Base-by-base conservation (phyloP, 1,284 basidiomycete genomes). In the Ceratorhiza oryzae-sativae region DNA sequence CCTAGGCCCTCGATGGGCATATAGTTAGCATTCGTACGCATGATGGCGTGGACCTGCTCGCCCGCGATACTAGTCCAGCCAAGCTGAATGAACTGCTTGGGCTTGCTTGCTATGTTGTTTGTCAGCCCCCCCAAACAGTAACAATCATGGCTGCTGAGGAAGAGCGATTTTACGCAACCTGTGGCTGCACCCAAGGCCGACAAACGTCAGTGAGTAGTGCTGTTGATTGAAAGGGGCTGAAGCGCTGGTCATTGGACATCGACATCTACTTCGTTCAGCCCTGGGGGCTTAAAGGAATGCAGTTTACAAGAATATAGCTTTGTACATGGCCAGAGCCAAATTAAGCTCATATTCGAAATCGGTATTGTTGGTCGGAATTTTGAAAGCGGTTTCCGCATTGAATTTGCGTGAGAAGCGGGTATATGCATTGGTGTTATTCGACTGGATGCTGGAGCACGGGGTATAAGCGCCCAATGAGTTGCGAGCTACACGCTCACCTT, bases 91-190 rank as follows among this genome's bases (percentile, higher is more conserved):
- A 67, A 20, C 48, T 67, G 6, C 34, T 67, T n/a, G 63, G 63
- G 13, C 63, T 48, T 15, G 63, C 46, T 13, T 67, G 63, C 63
- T 67, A 49, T 49, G 20, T 18, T n/a, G 36, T 67, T 41, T 67
- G 63, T 36, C 36, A 39, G 13, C 39, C n/a, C 63, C 63, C 2
- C 51, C 36, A 15, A 30, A 30, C 34, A 67, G 63, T 48, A 48
- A 67, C 34, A 67, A 67, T 20, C 55, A 49, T 30, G 46, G 48
- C n/a, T 67, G 48, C 63, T 67, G 63, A 42, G 63, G 63, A 53
- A 41, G 5, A 18, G 63, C 55, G 55, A 23, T 39, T 6, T 39
- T 39, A 39, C 6, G 36, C 36, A 39, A 39, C 13, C n/a, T n/a
- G n/a, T n/a, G n/a, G n/a, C n/a, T n/a, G n/a, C n/a, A n/a, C n/a